A percentile compares a stretch with the other conserved stretches of the same genome.
Conservation (phyloP, 345 rosid species). For the Sonneratia alba region DNA sequence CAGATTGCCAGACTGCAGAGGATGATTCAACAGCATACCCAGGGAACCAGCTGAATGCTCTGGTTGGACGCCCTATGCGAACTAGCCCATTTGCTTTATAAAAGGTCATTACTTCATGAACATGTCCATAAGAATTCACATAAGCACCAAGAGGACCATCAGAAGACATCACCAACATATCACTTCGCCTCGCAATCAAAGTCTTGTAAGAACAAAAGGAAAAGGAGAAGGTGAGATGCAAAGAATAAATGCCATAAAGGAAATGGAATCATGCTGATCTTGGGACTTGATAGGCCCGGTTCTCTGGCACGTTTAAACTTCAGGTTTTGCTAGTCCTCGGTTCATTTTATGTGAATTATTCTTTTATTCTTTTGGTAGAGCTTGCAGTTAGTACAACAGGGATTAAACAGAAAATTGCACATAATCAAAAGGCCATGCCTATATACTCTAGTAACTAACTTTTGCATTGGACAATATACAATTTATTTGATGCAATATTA, state of each 20-base stretch:
- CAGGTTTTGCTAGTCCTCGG: neutral
- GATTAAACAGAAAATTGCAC: neutral
- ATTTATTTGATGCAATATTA: neutral
- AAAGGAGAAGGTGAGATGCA: neutral
- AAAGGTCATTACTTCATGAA: slow-evolving; percentile 79
- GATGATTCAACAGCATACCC: slow-evolving; percentile 46
- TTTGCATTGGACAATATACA: neutral
- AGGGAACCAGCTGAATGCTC: slow-evolving; percentile 95
- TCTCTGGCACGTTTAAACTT: neutral
- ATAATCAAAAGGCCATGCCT: neutral
- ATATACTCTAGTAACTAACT: neutral
- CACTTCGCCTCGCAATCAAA: slow-evolving; percentile 75
- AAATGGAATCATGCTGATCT: neutral
- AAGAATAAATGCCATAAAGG: neutral
- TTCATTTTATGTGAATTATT: neutral
- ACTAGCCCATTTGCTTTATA: slow-evolving; percentile 60
- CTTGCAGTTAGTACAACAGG: neutral
- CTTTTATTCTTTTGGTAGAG: neutral
- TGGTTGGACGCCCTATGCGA: slow-evolving; percentile 28
- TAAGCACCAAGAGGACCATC: slow-evolving; percentile 98
- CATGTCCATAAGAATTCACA: slow-evolving; percentile 65
- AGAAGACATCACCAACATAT: slow-evolving; percentile 93
- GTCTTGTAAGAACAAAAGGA: slow-evolving; percentile 31
- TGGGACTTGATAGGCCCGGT: neutral
- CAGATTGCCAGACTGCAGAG: neutral